phyloP scores from a whole-genome alignment of 1,139 yeast genomes.

The Debaryomyces udenii region DNA sequence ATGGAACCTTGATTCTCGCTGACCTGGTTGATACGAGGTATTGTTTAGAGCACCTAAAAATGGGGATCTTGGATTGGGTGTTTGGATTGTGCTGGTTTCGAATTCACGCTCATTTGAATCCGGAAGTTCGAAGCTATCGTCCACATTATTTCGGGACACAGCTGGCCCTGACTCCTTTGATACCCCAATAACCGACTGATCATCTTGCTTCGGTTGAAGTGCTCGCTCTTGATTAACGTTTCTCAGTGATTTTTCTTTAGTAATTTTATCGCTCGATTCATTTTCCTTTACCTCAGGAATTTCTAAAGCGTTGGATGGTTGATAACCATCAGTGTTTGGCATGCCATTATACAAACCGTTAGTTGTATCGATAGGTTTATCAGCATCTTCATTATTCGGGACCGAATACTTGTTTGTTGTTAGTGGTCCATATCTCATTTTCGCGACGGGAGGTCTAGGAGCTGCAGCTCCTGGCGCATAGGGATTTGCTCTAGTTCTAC shows the following conservation, averaged over 20 bases:
- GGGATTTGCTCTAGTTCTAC: slow-evolving; percentile 33
- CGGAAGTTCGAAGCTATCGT: slow-evolving; percentile 34
- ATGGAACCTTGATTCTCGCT: slow-evolving; percentile 26
- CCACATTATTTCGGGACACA: slow-evolving; percentile 23
- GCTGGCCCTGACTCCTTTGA: background rate
- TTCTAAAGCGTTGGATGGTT: slow-evolving; percentile 10
- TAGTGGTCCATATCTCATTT: slow-evolving; percentile 35
- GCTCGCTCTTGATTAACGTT: too few relatives aligned
- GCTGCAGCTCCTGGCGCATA: slow-evolving; percentile 39
- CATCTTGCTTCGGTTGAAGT: too few relatives aligned
- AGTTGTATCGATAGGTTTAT: slow-evolving; percentile 2
- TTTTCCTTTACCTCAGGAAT: background rate
- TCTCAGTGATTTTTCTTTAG: too few relatives aligned
- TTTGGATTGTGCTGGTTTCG: slow-evolving; percentile 12
- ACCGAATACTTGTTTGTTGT: slow-evolving; percentile 8
- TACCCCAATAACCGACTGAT: too few relatives aligned
- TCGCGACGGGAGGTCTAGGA: slow-evolving; percentile 18
- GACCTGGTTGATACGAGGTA: slow-evolving; percentile 10
- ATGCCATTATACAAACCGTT: slow-evolving; percentile 31
- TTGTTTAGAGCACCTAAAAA: slow-evolving; percentile 10
- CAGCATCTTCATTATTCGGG: slow-evolving; percentile 1
- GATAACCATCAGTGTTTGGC: slow-evolving; percentile 34
- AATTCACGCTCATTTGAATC: slow-evolving; percentile 12
- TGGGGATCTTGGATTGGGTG: slow-evolving; percentile 22
- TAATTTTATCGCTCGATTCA: too few relatives aligned